Conservation (phyloP, 163 green algal species). For the Scenedesmus sp. region DNA sequence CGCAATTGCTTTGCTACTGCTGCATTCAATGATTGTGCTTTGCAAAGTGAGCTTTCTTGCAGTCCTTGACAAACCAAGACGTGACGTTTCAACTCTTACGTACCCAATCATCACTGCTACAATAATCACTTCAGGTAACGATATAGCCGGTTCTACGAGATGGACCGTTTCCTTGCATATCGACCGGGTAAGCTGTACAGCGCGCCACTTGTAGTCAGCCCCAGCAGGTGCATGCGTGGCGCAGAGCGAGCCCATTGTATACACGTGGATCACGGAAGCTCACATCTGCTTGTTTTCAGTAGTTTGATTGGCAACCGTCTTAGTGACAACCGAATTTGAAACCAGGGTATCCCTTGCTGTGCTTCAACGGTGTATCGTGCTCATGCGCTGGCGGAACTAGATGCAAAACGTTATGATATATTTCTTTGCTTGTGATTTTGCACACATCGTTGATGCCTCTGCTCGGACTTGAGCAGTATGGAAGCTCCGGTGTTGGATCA, state of each 20-base stretch:
- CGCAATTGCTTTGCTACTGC: too few species aligned
- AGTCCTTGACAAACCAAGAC: too few species aligned
- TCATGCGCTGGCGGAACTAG: neutral
- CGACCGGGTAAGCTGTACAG: neutral
- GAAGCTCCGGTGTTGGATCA: neutral
- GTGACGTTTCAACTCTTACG: too few species aligned
- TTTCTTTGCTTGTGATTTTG: neutral
- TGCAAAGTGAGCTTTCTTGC: too few species aligned
- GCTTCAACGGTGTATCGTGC: neutral
- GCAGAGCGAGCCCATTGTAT: too few species aligned
- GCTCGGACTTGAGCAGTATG: neutral
- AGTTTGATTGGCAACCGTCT: neutral
- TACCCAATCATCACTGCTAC: too few species aligned
- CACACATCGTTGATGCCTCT: neutral
- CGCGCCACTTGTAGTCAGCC: neutral
- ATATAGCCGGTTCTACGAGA: neutral
- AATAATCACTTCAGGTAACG: too few species aligned
- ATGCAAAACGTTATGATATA: too few species aligned
- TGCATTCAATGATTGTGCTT: too few species aligned
- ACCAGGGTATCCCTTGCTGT: neutral
- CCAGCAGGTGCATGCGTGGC: neutral
- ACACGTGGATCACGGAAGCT: too few species aligned
- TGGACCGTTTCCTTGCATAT: neutral
- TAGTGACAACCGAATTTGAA: neutral
- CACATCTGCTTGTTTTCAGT: neutral